Evolutionary conservation across 805 yeast species (phyloP).

Genomic region (Spencermartinsiella europaea): DNA sequence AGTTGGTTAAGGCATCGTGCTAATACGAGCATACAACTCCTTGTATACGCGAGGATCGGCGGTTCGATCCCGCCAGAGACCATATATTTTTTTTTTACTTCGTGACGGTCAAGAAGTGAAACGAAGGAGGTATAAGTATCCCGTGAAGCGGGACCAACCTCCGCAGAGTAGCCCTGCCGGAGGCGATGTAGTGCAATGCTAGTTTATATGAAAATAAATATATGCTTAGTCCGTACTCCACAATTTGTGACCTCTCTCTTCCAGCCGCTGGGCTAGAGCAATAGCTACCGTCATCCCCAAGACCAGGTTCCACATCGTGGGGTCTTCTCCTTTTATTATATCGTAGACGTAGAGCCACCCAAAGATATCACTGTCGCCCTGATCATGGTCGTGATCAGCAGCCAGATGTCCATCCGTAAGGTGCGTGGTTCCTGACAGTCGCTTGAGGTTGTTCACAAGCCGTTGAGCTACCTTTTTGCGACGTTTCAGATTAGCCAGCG

Average conservation of each 20-base stretch:
- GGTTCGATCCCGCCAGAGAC: slow-evolving; percentile 11
- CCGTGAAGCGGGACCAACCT: no score
- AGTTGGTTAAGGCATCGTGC: slow-evolving; percentile 12
- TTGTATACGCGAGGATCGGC: slow-evolving; percentile 9
- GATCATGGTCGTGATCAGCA: slow-evolving; percentile 15
- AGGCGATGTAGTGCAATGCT: no score
- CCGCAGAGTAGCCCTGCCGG: no score
- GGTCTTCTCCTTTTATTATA: not conserved
- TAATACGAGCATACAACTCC: slow-evolving; percentile 6
- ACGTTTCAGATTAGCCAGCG: slow-evolving; percentile 8
- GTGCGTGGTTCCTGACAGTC: not conserved
- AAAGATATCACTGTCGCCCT: slow-evolving; percentile 18
- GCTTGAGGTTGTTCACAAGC: not conserved
- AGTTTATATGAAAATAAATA: no score
- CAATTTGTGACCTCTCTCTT: slow-evolving; percentile 4
- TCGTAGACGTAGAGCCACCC: slow-evolving; percentile 22
- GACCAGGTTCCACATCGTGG: slow-evolving; percentile 14
- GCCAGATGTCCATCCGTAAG: not conserved
- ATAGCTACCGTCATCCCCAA: slow-evolving; percentile 15
- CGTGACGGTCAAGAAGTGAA: no score
- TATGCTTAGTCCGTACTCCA: no score
- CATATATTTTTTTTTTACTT: not conserved
- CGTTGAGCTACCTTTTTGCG: slow-evolving; percentile 7
- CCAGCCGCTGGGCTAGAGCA: slow-evolving; percentile 13
- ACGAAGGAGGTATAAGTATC: no score